A percentile compares a stretch with the other conserved stretches of the same genome.
Conservation (phyloP, 805 yeast genomes). For the Metschnikowia shivogae region DNA sequence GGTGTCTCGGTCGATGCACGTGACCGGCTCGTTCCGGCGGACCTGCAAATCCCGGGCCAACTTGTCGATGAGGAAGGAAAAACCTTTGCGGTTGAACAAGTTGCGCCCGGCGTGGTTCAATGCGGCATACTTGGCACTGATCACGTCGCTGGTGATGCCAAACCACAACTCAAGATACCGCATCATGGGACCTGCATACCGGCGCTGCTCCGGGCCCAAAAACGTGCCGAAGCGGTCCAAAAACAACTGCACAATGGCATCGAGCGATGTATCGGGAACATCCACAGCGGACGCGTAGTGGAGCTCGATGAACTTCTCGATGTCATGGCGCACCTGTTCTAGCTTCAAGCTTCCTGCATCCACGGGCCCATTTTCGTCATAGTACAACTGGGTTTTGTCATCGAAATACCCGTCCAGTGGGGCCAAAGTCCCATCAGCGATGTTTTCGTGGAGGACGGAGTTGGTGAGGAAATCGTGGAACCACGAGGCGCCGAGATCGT, state of each 20-base stretch:
- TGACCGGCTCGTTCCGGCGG: conserved; percentile 40
- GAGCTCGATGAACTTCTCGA: conserved; percentile 55
- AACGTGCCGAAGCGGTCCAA: conserved; percentile 41
- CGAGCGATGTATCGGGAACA: conserved; percentile 48
- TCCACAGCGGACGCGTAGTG: conserved; percentile 49
- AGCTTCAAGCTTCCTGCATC: conserved; percentile 27
- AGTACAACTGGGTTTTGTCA: conserved; percentile 37
- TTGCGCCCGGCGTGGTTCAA: conserved; percentile 76
- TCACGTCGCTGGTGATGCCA: conserved; percentile 62
- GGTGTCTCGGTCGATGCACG: conserved; percentile 27
- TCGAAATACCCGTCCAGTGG: conserved; percentile 42
- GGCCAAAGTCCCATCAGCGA: conserved; percentile 16
- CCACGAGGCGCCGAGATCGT: conserved; percentile 89
- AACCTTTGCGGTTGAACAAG: conserved; percentile 62
- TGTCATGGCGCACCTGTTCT: conserved; percentile 46
- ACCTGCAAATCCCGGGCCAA: conserved; percentile 35
- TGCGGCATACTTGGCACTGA: conserved; percentile 67
- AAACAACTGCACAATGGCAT: conserved; percentile 46
- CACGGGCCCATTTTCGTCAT: conserved; percentile 29
- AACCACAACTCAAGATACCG: conserved; percentile 74
- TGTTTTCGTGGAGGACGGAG: conserved; percentile 52
- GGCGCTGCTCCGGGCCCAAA: conserved; percentile 49
- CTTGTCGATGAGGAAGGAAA: conserved; percentile 47
- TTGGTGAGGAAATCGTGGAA: conserved; percentile 78
- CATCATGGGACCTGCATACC: conserved; percentile 47